Evolutionary conservation across 768 basidiomycete species (phyloP).

Genomic region (Fibroporia radiculosa): DNA sequence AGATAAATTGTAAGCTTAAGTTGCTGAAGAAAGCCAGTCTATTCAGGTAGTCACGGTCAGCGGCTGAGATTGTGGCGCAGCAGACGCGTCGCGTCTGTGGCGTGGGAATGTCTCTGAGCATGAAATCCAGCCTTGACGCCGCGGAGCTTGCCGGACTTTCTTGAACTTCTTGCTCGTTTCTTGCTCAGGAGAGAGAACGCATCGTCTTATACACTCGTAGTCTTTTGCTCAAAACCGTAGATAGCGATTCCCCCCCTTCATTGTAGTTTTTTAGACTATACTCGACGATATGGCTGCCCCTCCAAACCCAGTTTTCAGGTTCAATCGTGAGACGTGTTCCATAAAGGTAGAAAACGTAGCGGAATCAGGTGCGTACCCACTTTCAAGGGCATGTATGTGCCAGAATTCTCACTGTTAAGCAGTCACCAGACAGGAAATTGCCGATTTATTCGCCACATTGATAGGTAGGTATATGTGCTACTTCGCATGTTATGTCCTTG

Average conservation of each 20-base stretch:
- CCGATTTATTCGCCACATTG: slow-evolving; percentile 47
- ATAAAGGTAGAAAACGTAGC: slow-evolving; percentile 39
- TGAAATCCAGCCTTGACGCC: slow-evolving; percentile 7
- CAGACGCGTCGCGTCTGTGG: slow-evolving; percentile 11
- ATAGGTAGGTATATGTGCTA: slow-evolving; percentile 34
- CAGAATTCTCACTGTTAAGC: neutral
- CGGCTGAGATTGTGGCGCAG: neutral
- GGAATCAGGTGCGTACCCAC: slow-evolving; percentile 22
- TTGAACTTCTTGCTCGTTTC: slow-evolving; percentile 6
- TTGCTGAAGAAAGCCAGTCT: neutral
- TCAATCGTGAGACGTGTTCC: slow-evolving; percentile 32
- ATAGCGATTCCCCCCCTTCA: slow-evolving; percentile 15
- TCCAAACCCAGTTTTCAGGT: slow-evolving; percentile 25
- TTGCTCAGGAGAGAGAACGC: slow-evolving; percentile 2
- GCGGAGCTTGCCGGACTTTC: slow-evolving; percentile 16
- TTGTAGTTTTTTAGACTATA: too few relatives aligned
- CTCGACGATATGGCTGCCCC: slow-evolving; percentile 5
- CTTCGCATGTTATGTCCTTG: neutral
- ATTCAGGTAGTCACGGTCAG: neutral
- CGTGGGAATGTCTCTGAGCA: slow-evolving; percentile 14
- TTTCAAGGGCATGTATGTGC: neutral
- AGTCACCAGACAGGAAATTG: slow-evolving; percentile 39
- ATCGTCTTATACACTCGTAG: slow-evolving; percentile 9
- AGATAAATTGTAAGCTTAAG: neutral
- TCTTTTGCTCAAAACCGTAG: slow-evolving; percentile 14